Evolutionary conservation across 345 rosid species (phyloP).

Genomic region (Gossypium mustelinum): DNA sequence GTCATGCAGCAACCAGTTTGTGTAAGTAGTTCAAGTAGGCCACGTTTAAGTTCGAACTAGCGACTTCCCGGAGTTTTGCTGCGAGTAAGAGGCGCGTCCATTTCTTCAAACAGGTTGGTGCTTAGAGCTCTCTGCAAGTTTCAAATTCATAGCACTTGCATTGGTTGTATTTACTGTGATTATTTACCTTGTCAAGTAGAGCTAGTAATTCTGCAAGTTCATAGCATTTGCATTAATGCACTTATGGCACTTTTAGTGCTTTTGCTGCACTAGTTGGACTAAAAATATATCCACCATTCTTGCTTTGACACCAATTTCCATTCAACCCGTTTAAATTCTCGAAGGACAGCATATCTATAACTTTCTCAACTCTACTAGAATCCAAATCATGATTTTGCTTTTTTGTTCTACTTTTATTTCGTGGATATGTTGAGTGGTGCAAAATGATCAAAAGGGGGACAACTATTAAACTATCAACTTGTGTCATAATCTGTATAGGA

Average conservation of each 20-base stretch:
- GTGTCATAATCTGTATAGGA: background rate
- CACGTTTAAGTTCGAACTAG: slow-evolving; percentile 38
- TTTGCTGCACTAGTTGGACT: background rate
- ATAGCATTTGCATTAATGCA: background rate
- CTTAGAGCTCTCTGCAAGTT: background rate
- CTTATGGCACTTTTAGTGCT: background rate
- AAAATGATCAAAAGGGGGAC: background rate
- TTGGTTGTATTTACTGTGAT: too few species aligned
- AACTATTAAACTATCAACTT: background rate
- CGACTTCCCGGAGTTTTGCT: slow-evolving; percentile 88
- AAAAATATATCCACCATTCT: background rate
- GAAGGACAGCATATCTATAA: background rate
- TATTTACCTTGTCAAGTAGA: too few species aligned
- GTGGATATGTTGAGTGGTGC: background rate
- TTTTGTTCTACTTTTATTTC: background rate
- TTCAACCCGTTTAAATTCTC: background rate
- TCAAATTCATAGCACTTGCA: too few species aligned
- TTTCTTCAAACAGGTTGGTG: slow-evolving; percentile 60
- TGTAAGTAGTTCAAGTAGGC: slow-evolving; percentile 19
- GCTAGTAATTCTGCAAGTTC: background rate
- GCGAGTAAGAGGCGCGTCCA: slow-evolving; percentile 79
- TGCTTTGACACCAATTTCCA: background rate
- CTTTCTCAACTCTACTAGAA: background rate
- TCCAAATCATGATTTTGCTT: background rate
- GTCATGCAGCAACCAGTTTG: slow-evolving; percentile 36